Percentiles rank a stretch among this genome's conserved stretches.
Conservation (phyloP, 768 basidiomycete species). For the Hemileccinum rubropunctum region DNA sequence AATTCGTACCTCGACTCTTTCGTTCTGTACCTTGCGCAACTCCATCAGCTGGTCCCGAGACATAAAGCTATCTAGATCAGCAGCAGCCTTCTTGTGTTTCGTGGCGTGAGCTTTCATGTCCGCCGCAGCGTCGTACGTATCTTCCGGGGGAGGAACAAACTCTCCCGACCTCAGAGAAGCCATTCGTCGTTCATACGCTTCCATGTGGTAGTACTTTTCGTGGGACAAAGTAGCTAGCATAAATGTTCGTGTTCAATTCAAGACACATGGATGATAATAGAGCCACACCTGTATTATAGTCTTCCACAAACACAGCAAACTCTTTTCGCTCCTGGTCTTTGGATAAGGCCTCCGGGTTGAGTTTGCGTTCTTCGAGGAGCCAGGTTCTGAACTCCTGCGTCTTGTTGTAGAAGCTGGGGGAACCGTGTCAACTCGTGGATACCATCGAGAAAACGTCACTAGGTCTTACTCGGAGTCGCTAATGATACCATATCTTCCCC, state of each 20-base stretch:
- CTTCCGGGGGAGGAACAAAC: conserved; percentile 67
- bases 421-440: conserved; percentile 13
- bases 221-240: conserved; percentile 83
- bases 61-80: conserved; percentile 73
- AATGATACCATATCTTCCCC: conserved; percentile 91
- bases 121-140: conserved; percentile 77
- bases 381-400: conserved; percentile 86
- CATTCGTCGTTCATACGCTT: conserved; percentile 83
- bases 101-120: conserved; percentile 77
- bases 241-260: background rate
- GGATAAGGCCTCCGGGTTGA: conserved; percentile 85
- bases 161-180: conserved; percentile 80
- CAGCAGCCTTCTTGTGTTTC: conserved; percentile 63
- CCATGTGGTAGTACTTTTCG: conserved; percentile 94
- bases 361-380: conserved; percentile 89
- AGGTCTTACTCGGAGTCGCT: conserved; percentile 72
- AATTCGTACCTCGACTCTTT: conserved; percentile 67
- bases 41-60: conserved; percentile 79
- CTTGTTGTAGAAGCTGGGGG: conserved; percentile 71
- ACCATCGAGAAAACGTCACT: background rate
- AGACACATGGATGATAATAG: background rate
- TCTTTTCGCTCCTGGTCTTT: conserved; percentile 87
- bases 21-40: conserved; percentile 78
- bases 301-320: conserved; percentile 79
- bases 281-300: conserved; percentile 71